phyloP scores from a whole-genome alignment of 169 alveolate genomes.

The Eimeria tenella region DNA sequence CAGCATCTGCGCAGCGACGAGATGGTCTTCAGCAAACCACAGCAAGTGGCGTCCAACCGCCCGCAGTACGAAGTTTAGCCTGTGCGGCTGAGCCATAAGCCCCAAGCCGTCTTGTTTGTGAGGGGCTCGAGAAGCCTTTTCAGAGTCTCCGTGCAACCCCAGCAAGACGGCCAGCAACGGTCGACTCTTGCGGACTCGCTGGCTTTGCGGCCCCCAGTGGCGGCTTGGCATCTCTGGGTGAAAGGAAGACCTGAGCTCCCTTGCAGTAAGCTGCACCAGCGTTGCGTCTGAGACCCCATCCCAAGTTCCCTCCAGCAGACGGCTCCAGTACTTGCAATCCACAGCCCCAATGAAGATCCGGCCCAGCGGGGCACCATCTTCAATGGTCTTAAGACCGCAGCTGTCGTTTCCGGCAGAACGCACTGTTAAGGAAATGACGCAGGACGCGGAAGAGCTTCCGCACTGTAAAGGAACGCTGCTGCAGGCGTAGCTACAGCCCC shows the following conservation, averaged over 20 bases:
- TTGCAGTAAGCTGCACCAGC: constrained; percentile 57
- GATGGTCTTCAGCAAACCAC: constrained; percentile 46
- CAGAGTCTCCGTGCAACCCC: not conserved
- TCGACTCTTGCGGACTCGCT: not conserved
- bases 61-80: constrained; percentile 6
- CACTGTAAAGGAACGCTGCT: constrained; percentile 59
- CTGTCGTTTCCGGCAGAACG: constrained; percentile 1
- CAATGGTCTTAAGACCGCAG: not conserved
- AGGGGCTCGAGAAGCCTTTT: not conserved
- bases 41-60: constrained; percentile 71
- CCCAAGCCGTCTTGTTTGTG: not conserved
- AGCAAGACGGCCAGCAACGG: constrained; percentile 10
- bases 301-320: constrained; percentile 56
- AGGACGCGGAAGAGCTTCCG: constrained; percentile 64
- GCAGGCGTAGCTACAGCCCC: constrained; percentile 51
- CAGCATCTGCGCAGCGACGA: constrained; percentile 65
- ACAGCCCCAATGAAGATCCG: constrained; percentile 71
- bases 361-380: constrained; percentile 27
- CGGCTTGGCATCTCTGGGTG: constrained; percentile 8
- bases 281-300: constrained; percentile 50
- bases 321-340: constrained; percentile 14
- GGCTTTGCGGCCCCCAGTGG: constrained; percentile 4
- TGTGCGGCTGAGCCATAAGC: not conserved
- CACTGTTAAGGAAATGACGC: constrained; percentile 42
- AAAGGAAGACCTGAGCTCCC: not conserved